Evolutionary conservation across 805 yeast species (phyloP), one percentile per base, ranked within the genome.

Genomic region (Candida ipomoeae): DNA sequence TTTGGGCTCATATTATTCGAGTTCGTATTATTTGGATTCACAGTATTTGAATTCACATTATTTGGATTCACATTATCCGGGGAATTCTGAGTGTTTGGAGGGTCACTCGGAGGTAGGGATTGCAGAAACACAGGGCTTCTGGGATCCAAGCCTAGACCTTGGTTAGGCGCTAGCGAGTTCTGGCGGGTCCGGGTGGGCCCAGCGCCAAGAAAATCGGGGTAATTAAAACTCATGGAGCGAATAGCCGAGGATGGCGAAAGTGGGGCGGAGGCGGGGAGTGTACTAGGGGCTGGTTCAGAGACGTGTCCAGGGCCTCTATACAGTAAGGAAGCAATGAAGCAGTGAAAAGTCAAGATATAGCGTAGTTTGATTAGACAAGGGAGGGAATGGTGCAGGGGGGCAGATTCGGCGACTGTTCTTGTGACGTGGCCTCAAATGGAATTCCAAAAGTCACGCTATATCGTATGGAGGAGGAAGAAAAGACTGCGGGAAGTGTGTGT

Each of bases 161-260:
- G 49, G 36, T 47, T 43, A 14, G 47, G 49, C 40, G 35, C 29
- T 18, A 40, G 40, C 17, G 38, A 47, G 42, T 42, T 36, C 20
- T 41, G 50, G 40, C 42, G 48, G 33, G 31, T 14, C 13, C 41
- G n/a, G 33, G 45, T 20, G 10, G 48, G 15, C 10, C 23, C 31
- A 3, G 46, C 7, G 34, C 45, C 37, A 7, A 70, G 61, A 54
- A 70, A 68, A 46, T 70, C 71, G 41, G 74, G 73, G 57, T 69
- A 68, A 45, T 67, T 64, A 53, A 69, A 62, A 55, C 59, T 63
- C 70, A 67, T 67, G 15, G n/a, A 26, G 18, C 10, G 14, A 14
- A 6, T 20, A 11, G 18, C 39, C n/a, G 8, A 10, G 14, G 7
- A 11, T 14, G 14, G 39, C 39, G n/a, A 20, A 13, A 10, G 39